phyloP scores from a whole-genome alignment of 2,329 filamentous ascomycete genomes.

The Aspergillus quadrilineatus region DNA sequence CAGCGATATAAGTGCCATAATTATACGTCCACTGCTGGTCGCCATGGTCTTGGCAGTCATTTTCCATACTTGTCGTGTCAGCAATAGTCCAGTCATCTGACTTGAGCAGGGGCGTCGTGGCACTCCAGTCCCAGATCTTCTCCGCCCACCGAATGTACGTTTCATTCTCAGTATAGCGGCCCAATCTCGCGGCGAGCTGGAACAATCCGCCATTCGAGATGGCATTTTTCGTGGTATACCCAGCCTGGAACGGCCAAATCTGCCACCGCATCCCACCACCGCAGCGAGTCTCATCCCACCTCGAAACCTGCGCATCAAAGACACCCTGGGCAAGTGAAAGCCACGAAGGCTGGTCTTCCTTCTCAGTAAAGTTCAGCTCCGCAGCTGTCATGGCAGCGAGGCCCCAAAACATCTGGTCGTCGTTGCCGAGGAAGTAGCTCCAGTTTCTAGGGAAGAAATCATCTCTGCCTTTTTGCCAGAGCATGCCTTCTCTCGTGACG shows the following conservation, averaged over 20 bases:
- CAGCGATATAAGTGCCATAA: slow-evolving; percentile 56
- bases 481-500: slow-evolving; percentile 64
- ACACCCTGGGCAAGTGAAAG: slow-evolving; percentile 73
- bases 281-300: slow-evolving; percentile 69
- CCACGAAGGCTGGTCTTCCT: slow-evolving; percentile 68
- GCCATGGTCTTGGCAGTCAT: slow-evolving; percentile 52
- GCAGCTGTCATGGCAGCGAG: slow-evolving; percentile 76
- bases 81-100: slow-evolving; percentile 55
- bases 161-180: slow-evolving; percentile 73
- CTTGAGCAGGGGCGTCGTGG: slow-evolving; percentile 52
- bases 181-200: slow-evolving; percentile 64
- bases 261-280: slow-evolving; percentile 81
- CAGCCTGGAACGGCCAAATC: slow-evolving; percentile 74
- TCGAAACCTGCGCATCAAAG: slow-evolving; percentile 72
- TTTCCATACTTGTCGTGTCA: slow-evolving; percentile 52
- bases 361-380: slow-evolving; percentile 72
- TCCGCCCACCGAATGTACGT: slow-evolving; percentile 80
- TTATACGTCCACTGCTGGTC: slow-evolving; percentile 61
- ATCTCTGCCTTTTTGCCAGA: slow-evolving; percentile 71
- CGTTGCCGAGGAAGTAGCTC: slow-evolving; percentile 50
- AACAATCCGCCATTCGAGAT: slow-evolving; percentile 60
- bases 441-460: slow-evolving; percentile 72
- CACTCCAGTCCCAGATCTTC: slow-evolving; percentile 62
- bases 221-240: slow-evolving; percentile 60
- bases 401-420: slow-evolving; percentile 77